A percentile compares a stretch with the other conserved stretches of the same genome.
phyloP scores from a whole-genome alignment of 2,329 filamentous ascomycete species.

The Aspergillus ochraceoroseus region DNA sequence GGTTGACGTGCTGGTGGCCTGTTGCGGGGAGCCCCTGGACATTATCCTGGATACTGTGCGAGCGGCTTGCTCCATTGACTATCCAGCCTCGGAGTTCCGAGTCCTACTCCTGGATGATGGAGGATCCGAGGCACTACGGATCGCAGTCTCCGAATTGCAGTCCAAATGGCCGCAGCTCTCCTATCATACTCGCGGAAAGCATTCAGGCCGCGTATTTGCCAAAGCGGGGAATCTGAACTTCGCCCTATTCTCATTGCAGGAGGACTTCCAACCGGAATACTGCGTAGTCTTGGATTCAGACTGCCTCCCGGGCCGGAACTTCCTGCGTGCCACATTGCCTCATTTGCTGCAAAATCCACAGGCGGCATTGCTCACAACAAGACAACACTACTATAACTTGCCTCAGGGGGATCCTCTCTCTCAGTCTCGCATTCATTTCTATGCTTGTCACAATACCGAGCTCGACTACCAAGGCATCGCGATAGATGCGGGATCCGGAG shows the following conservation, averaged over 20 bases:
- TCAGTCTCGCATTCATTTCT: constrained; percentile 32
- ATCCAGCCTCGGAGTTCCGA: constrained; percentile 51
- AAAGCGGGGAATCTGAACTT: constrained; percentile 41
- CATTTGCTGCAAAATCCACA: constrained; percentile 30
- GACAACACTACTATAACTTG: constrained; percentile 36
- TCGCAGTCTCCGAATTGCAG: constrained; percentile 39
- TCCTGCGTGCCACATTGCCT: constrained; percentile 36
- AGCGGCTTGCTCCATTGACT: constrained; percentile 54
- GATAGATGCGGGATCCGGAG: constrained; percentile 35
- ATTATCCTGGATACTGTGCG: constrained; percentile 55
- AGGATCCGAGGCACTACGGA: constrained; percentile 41
- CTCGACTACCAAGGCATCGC: constrained; percentile 28
- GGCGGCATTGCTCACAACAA: constrained; percentile 31
- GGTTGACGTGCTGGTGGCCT: constrained; percentile 56
- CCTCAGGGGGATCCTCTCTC: constrained; percentile 30
- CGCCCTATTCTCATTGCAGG: constrained; percentile 27
- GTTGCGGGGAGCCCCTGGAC: constrained; percentile 55
- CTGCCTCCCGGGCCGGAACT: constrained; percentile 35
- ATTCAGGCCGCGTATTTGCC: constrained; percentile 28
- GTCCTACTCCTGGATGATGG: constrained; percentile 56
- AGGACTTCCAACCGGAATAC: constrained; percentile 26
- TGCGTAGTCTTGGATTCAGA: constrained; percentile 36
- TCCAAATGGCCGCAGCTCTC: constrained; percentile 47
- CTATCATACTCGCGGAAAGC: constrained; percentile 51
- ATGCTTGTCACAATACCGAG: constrained; percentile 32